A percentile compares a stretch with the other conserved stretches of the same genome.
Evolutionary conservation across 768 basidiomycete species (phyloP).

Genomic region (Cubamyces lactineus): DNA sequence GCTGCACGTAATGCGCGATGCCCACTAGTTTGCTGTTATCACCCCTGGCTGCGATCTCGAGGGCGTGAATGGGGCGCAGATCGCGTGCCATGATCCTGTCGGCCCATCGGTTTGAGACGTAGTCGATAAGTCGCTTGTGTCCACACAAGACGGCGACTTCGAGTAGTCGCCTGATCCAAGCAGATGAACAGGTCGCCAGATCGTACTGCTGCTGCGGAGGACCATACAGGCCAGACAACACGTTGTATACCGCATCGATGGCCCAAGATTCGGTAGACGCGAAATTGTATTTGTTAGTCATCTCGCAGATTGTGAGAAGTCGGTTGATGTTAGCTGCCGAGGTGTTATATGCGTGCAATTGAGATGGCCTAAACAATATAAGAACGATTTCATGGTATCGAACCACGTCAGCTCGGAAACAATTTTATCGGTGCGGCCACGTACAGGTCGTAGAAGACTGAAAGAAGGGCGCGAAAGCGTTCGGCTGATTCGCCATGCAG

Average conservation of each 20-base stretch:
- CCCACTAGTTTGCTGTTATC: slow-evolving; percentile 35
- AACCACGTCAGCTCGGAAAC: background rate
- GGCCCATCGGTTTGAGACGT: slow-evolving; percentile 39
- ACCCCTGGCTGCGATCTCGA: slow-evolving; percentile 36
- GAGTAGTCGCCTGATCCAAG: slow-evolving; percentile 39
- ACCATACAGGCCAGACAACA: slow-evolving; percentile 33
- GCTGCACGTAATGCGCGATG: slow-evolving; percentile 42
- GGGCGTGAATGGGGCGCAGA: slow-evolving; percentile 36
- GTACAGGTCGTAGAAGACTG: slow-evolving; percentile 45
- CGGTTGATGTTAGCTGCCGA: slow-evolving; percentile 37
- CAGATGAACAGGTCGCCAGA: slow-evolving; percentile 34
- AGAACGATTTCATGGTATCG: background rate
- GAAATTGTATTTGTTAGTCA: slow-evolving; percentile 46
- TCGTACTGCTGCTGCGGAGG: slow-evolving; percentile 22
- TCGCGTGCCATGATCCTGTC: slow-evolving; percentile 37
- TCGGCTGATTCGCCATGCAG: slow-evolving; percentile 43
- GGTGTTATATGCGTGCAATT: slow-evolving; percentile 36
- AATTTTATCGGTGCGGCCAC: slow-evolving; percentile 15
- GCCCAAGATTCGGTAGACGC: slow-evolving; percentile 43
- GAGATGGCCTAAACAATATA: slow-evolving; percentile 17
- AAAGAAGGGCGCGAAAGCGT: slow-evolving; percentile 44
- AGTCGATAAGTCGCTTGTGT: slow-evolving; percentile 30
- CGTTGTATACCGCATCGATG: slow-evolving; percentile 36
- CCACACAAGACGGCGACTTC: slow-evolving; percentile 40
- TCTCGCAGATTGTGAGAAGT: slow-evolving; percentile 44